phyloP scores from a whole-genome alignment of 371 early-diverging fungal genomes.

The Batrachochytrium dendrobatidis region DNA sequence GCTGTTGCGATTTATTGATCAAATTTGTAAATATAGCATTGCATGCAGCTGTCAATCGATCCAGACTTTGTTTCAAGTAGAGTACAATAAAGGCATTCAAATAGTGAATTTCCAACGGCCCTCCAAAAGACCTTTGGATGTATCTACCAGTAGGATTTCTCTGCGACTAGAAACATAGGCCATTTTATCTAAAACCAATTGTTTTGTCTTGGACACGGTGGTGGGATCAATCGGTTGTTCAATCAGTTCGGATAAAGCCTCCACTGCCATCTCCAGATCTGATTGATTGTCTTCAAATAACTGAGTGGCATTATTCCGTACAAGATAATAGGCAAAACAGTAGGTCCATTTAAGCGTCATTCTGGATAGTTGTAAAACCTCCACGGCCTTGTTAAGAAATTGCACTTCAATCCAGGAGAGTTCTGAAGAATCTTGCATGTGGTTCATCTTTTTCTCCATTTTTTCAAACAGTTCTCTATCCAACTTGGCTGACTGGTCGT shows the following conservation, averaged over 20 bases:
- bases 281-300: constrained; percentile 95
- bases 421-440: constrained; percentile 80
- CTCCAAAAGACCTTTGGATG: constrained; percentile 67
- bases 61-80: no score
- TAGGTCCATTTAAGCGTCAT: constrained; percentile 94
- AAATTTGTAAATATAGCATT: no score
- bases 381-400: constrained; percentile 87
- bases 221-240: constrained; percentile 63
- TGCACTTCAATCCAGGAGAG: constrained; percentile 98
- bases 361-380: constrained; percentile 78
- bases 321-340: constrained; percentile 89
- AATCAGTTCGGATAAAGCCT: constrained; percentile 78
- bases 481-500: constrained; percentile 88
- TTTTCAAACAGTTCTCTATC: constrained; percentile 77
- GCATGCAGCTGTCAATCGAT: no score
- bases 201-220: constrained; percentile 66
- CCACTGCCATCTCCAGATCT: constrained; percentile 91
- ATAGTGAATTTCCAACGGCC: constrained; percentile 51
- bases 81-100: background rate
- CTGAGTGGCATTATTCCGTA: constrained; percentile 75
- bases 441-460: constrained; percentile 93
- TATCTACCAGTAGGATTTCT: constrained; percentile 71
- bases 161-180: constrained; percentile 67
- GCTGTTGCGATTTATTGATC: no score
- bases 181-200: constrained; percentile 72